phyloP scores from a whole-genome alignment of 192 early-diverging fungal genomes.

The Backusella australiensis region DNA sequence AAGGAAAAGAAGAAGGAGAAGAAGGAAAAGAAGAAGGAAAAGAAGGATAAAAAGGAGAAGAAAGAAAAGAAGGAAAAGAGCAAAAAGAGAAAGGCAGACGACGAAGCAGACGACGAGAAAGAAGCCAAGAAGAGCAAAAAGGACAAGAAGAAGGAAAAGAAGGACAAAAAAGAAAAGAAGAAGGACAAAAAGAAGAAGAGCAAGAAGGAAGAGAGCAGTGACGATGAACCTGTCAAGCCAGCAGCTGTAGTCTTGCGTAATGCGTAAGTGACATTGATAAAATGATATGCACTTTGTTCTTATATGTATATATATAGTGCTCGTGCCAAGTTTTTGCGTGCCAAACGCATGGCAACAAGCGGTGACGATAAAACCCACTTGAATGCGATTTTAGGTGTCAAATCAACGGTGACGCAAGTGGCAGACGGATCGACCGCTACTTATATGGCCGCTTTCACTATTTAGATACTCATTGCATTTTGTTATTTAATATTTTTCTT shows the following conservation, averaged over 20 bases:
- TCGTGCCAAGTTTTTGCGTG: constrained; percentile 46
- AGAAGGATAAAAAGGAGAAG: constrained; percentile 32
- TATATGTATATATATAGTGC: constrained; percentile 16
- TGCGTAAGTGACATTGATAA: constrained; percentile 39
- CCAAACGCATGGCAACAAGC: constrained; percentile 43
- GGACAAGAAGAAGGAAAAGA: constrained; percentile 40
- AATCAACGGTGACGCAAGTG: constrained; percentile 20
- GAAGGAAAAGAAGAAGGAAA: constrained; percentile 37
- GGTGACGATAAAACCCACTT: constrained; percentile 38
- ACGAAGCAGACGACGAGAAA: constrained; percentile 37
- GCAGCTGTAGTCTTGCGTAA: constrained; percentile 41
- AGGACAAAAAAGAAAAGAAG: constrained; percentile 31
- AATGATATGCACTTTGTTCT: neutral
- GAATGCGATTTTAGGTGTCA: constrained; percentile 56
- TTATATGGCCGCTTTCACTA: neutral
- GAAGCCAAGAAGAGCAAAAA: constrained; percentile 34
- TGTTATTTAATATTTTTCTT: neutral
- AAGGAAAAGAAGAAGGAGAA: constrained; percentile 21
- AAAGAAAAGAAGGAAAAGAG: constrained; percentile 34
- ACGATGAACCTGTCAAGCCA: constrained; percentile 14
- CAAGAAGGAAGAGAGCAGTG: constrained; percentile 29
- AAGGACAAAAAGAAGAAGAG: constrained; percentile 31
- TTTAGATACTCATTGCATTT: constrained; percentile 10
- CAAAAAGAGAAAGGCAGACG: constrained; percentile 30
- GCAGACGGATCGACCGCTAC: neutral